A percentile compares a stretch with the other conserved stretches of the same genome.
These are phyloP conservation scores for Priceomyces medius DNA, from an alignment of 805 yeast species.

Conservation along the genomic window DNA sequence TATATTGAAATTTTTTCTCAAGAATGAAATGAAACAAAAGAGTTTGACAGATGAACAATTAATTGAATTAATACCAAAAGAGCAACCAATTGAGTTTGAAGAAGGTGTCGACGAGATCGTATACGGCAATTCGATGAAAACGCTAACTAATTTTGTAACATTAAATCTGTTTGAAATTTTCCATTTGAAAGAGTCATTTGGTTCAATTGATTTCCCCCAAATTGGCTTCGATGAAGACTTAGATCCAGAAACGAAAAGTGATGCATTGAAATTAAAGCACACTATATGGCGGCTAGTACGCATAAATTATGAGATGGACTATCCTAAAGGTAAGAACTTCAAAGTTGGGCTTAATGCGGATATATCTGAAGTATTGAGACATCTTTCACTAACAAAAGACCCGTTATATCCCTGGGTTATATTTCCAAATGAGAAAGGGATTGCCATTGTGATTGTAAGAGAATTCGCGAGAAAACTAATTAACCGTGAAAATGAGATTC, in stretches of 20 bases:
- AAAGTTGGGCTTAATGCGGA: neutral
- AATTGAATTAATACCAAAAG: neutral
- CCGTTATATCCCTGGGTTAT: conserved; percentile 8
- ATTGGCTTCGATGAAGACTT: conserved; percentile 8
- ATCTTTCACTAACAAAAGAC: neutral
- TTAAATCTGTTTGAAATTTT: conserved; percentile 25
- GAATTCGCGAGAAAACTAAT: conserved; percentile 18
- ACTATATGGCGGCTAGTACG: conserved; percentile 30
- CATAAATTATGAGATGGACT: neutral
- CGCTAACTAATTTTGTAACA: conserved; percentile 1
- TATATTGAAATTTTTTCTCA: conserved; percentile 28
- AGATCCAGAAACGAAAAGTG: conserved; percentile 12
- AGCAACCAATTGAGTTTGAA: neutral
- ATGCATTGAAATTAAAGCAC: conserved; percentile 27
- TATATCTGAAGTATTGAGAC: neutral
- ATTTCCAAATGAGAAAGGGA: conserved; percentile 20
- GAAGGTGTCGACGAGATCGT: neutral
- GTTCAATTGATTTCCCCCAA: conserved; percentile 22
- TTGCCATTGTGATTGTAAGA: conserved; percentile 20
- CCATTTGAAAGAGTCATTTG: conserved; percentile 19
- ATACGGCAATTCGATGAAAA: neutral
- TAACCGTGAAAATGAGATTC: conserved; percentile 11
- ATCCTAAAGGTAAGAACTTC: neutral
- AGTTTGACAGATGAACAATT: neutral
- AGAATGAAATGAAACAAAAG: conserved; percentile 15